Conservation (phyloP, 441 rosid genomes). For the Isatis lusitanica region DNA sequence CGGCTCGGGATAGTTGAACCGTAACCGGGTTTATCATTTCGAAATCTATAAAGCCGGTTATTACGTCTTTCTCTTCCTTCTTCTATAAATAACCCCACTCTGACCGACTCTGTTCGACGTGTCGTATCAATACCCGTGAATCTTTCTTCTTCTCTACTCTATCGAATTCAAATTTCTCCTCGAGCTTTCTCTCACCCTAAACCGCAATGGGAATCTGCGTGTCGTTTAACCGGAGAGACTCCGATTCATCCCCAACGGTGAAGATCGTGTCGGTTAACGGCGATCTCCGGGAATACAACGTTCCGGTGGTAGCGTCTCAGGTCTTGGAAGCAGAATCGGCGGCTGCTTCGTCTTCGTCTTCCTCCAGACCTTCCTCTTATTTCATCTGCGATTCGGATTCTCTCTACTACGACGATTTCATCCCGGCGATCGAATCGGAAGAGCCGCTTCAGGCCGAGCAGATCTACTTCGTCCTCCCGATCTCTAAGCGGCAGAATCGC, state of each 20-base stretch:
- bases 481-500: conserved; percentile 49
- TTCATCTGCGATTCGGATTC: conserved; percentile 62
- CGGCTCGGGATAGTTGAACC: conserved; percentile 8
- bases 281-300: conserved; percentile 46
- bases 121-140: conserved; percentile 9
- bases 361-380: conserved; percentile 28
- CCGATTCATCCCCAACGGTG: conserved; percentile 35
- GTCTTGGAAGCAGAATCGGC: conserved; percentile 44
- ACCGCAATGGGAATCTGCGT: conserved; percentile 33
- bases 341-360: conserved; percentile 34
- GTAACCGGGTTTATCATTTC: neutral
- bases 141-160: neutral
- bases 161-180: conserved; percentile 1
- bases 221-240: conserved; percentile 21
- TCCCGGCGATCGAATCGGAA: conserved; percentile 46
- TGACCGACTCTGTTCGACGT: conserved; percentile 21
- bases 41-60: conserved; percentile 8
- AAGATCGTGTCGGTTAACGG: conserved; percentile 56
- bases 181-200: neutral
- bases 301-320: conserved; percentile 49
- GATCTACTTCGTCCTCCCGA: conserved; percentile 60
- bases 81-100: conserved; percentile 26
- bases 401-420: conserved; percentile 54
- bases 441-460: conserved; percentile 45
- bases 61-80: neutral